These are phyloP conservation scores for Oidium heveae DNA, from an alignment of 2,329 filamentous ascomycete genomes.

Conservation along the genomic window DNA sequence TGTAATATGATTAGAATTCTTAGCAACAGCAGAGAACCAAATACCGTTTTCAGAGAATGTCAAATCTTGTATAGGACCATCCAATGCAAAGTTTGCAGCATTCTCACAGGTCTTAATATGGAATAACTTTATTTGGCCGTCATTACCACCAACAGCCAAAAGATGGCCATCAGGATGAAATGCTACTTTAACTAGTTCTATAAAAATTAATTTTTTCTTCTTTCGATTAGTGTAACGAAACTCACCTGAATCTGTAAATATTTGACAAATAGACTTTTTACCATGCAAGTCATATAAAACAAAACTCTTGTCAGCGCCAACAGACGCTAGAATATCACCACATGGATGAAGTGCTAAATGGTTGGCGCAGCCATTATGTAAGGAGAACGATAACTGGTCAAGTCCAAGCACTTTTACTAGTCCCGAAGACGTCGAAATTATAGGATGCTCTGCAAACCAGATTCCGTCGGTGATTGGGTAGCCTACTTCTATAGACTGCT, in stretches of 20 bases:
- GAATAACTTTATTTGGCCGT: conserved; percentile 69
- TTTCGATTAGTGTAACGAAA: conserved; percentile 5
- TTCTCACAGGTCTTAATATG: conserved; percentile 58
- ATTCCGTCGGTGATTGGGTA: conserved; percentile 29
- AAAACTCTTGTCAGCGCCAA: conserved; percentile 79
- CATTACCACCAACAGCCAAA: conserved; percentile 56
- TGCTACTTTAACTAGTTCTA: conserved; percentile 33
- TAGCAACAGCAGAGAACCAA: conserved; percentile 68
- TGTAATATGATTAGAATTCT: conserved; percentile 52
- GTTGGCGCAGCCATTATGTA: conserved; percentile 62
- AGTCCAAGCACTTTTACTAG: conserved; percentile 54
- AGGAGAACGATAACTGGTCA: conserved; percentile 40
- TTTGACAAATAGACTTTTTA: conserved; percentile 45
- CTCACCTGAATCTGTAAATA: conserved; percentile 60
- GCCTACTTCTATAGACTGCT: conserved; percentile 16
- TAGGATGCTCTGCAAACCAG: conserved; percentile 17
- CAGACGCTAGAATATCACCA: conserved; percentile 60
- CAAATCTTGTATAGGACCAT: conserved; percentile 46
- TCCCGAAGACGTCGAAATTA: conserved; percentile 18
- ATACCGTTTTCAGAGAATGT: conserved; percentile 91
- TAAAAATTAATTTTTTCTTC: conserved; percentile 3
- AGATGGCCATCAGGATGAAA: conserved; percentile 97
- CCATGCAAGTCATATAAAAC: conserved; percentile 59
- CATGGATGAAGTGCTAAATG: conserved; percentile 62
- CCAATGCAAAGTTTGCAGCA: conserved; percentile 47